These are phyloP conservation scores for Oryza glaberrima DNA, from an alignment of 176 grass and related monocot genomes.

Conservation along the genomic window DNA sequence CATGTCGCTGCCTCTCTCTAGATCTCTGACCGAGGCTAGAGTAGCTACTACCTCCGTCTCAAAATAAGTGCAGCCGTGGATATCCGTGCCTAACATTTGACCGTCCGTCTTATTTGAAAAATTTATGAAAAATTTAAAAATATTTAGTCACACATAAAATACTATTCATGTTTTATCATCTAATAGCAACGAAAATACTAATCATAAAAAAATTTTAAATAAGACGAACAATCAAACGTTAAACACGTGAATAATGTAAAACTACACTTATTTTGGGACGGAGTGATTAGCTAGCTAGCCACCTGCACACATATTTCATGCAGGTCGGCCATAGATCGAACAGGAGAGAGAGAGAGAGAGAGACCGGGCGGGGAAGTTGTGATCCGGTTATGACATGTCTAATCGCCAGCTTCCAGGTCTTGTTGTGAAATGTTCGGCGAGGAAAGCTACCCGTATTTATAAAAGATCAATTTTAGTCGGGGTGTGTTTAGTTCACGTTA, in stretches of 20 bases:
- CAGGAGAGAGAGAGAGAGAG: not conserved
- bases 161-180: no score
- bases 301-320: conserved; percentile 45
- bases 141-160: no score
- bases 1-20: not conserved
- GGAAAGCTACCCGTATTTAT: not conserved
- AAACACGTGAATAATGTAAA: no score
- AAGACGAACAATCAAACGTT: no score
- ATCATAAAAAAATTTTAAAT: no score
- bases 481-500: no score
- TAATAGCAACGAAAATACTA: no score
- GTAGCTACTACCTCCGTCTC: not conserved
- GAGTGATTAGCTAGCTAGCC: conserved; percentile 8
- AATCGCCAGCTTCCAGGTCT: conserved; percentile 20
- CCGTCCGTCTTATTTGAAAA: no score
- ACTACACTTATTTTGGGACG: no score
- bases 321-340: conserved; percentile 10
- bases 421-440: conserved; percentile 15
- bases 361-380: not conserved
- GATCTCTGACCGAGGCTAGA: not conserved
- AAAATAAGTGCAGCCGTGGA: no score
- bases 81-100: no score
- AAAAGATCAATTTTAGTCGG: not conserved
- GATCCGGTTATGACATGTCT: conserved; percentile 37
- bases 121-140: no score